These are phyloP conservation scores for Chamaecyparis obtusa DNA, from an alignment of 75 land plant species.

Conservation along the genomic window DNA sequence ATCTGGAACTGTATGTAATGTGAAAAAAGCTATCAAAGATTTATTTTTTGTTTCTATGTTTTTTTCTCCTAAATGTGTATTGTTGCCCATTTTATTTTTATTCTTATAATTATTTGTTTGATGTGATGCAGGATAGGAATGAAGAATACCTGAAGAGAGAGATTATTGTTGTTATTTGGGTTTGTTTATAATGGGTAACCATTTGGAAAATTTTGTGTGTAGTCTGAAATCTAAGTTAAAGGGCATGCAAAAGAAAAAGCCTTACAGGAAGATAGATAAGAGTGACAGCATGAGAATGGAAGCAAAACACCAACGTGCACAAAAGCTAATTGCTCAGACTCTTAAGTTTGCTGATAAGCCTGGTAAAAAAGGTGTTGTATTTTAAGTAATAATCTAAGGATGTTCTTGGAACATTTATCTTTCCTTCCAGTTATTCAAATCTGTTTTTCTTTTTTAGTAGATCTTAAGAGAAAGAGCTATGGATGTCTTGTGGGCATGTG, in stretches of 20 bases:
- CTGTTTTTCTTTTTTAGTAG: not conserved
- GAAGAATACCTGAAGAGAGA: not conserved
- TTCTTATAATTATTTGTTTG: not conserved
- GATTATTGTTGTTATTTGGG: not conserved
- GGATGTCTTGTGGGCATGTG: too few species aligned
- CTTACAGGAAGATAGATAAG: conserved; percentile 58
- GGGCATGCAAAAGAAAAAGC: conserved; percentile 28
- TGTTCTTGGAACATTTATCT: not conserved
- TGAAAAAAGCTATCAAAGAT: too few species aligned
- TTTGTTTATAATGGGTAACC: not conserved
- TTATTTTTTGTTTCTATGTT: too few species aligned
- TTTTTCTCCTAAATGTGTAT: too few species aligned
- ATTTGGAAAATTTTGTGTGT: conserved; percentile 35
- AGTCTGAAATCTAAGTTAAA: conserved; percentile 40
- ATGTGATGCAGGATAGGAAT: not conserved
- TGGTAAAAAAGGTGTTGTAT: conserved; percentile 17
- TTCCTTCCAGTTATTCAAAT: too few species aligned
- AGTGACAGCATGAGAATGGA: conserved; percentile 72
- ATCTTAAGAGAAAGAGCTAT: too few species aligned
- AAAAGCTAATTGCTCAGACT: conserved; percentile 50
- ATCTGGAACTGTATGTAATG: too few species aligned
- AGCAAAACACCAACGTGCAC: conserved; percentile 50
- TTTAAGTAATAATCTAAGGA: conserved; percentile 5
- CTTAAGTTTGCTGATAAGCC: conserved; percentile 51
- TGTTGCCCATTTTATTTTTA: too few species aligned